Base-by-base conservation (phyloP, 73 alveolate species). In the Breviolum minutum region DNA sequence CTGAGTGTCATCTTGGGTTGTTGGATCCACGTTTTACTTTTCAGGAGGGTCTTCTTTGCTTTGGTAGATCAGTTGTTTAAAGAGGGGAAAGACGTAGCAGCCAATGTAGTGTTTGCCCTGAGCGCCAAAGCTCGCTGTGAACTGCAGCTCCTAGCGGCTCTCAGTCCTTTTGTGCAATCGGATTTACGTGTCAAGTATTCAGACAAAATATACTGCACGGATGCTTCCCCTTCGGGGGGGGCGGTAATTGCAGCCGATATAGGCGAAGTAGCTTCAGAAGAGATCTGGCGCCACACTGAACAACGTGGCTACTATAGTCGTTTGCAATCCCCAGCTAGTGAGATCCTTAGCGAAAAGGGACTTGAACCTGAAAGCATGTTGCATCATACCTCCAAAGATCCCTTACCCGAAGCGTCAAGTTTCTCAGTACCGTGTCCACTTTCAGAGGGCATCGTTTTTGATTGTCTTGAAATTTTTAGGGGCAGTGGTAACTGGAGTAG, bases 21-120 rank as follows among this genome's bases (percentile, higher is more conserved):
- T 70, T 89, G 96, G 96, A 60, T 89, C 68, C 96, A 89, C 26
- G 96, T 89, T 8, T 8, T 68, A 3, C n/a, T 89, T 8, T 89
- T 70, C 19, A 71, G 96, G 0, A 8, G 96, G 20, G 85, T 80
- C 8, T 11, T 89, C 17, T 71, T 89, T 26, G 40, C 71, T 14
- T 0, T 64, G 27, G 6, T 89, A 17, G 87, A 89, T 17, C 69
- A 70, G 16, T 7, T 87, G 26, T 87, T 85, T 1, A 85, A 61
- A 66, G 79, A 85, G 80, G 77, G 3, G 12, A 0, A n/a, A n/a
- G n/a, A n/a, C n/a, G n/a, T n/a, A n/a, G n/a, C n/a, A n/a, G n/a
- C n/a, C n/a, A n/a, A n/a, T n/a, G n/a, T n/a, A n/a, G n/a, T n/a
- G n/a, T n/a, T n/a, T n/a, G n/a, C n/a, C n/a, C 24, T 83, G 68